Conservation (phyloP, 208 protist genomes). For the Angomonas ambiguus region DNA sequence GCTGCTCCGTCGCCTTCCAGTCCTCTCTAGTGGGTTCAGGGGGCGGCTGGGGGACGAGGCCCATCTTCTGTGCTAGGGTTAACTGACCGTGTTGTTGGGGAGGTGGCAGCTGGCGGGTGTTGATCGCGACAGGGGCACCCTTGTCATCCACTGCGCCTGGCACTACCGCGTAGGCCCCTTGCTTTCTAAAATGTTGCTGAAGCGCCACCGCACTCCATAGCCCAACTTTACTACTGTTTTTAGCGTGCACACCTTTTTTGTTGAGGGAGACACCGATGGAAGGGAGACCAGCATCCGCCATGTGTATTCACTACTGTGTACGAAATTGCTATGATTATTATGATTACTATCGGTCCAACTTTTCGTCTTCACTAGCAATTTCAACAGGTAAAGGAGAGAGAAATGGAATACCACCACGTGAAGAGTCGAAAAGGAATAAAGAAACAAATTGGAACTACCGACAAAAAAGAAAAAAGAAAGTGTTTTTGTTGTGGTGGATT, state of each 20-base stretch:
- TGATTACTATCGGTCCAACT: too few species aligned
- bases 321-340: too few species aligned
- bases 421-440: too few species aligned
- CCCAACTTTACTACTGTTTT: constrained; percentile 33
- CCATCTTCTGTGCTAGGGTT: constrained; percentile 84
- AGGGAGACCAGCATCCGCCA: neutral
- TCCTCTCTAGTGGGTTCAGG: constrained; percentile 58
- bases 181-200: constrained; percentile 70
- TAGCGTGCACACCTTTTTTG: constrained; percentile 19
- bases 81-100: constrained; percentile 35
- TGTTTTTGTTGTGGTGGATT: too few species aligned
- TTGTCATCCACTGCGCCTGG: constrained; percentile 9
- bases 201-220: constrained; percentile 86
- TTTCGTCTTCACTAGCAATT: too few species aligned
- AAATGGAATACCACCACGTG: too few species aligned
- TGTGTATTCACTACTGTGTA: neutral
- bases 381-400: too few species aligned
- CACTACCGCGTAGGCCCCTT: constrained; percentile 26
- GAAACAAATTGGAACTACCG: too few species aligned
- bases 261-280: constrained; percentile 5
- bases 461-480: too few species aligned
- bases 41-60: constrained; percentile 65
- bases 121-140: neutral
- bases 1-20: constrained; percentile 49
- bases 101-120: constrained; percentile 21